Evolutionary conservation across 2,329 filamentous ascomycete species (phyloP).

Genomic region (Colletotrichum trifolii): DNA sequence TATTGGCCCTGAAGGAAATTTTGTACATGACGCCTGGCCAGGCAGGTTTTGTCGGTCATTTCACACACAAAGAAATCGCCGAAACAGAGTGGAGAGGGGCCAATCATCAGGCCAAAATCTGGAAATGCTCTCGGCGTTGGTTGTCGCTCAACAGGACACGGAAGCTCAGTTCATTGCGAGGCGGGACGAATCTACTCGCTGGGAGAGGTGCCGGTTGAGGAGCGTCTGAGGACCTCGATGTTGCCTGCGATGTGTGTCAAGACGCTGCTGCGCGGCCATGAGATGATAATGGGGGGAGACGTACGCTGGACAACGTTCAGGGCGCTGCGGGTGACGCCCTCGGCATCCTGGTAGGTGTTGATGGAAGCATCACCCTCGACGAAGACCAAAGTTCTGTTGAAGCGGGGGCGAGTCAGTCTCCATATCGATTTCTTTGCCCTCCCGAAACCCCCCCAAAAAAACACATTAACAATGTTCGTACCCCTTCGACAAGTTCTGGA

Average conservation of each 20-base stretch:
- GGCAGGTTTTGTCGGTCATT: constrained; percentile 17
- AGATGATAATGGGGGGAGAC: constrained; percentile 47
- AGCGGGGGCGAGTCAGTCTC: constrained; percentile 12
- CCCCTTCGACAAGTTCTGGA: constrained; percentile 85
- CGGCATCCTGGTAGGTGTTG: constrained; percentile 72
- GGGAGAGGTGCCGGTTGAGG: constrained; percentile 40
- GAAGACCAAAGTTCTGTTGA: constrained; percentile 76
- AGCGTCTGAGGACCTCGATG: constrained; percentile 59
- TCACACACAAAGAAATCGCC: constrained; percentile 17
- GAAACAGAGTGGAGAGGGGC: constrained; percentile 18
- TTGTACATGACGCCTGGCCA: constrained; percentile 28
- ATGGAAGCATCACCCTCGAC: constrained; percentile 86
- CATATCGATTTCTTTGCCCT: background rate
- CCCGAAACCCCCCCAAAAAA: constrained; percentile 42
- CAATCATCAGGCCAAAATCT: constrained; percentile 19
- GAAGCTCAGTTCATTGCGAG: constrained; percentile 4
- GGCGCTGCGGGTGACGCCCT: constrained; percentile 73
- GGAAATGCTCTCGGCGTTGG: constrained; percentile 4
- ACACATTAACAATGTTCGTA: constrained; percentile 55
- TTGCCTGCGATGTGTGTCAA: constrained; percentile 46
- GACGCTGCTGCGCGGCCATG: no score
- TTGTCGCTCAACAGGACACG: constrained; percentile 13
- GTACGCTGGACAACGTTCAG: constrained; percentile 85
- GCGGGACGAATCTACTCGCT: constrained; percentile 32
- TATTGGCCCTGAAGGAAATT: constrained; percentile 19